Evolutionary conservation across 306 rosid species (phyloP), one percentile per base, ranked within the genome.

Genomic region (Begonia peltatifolia): DNA sequence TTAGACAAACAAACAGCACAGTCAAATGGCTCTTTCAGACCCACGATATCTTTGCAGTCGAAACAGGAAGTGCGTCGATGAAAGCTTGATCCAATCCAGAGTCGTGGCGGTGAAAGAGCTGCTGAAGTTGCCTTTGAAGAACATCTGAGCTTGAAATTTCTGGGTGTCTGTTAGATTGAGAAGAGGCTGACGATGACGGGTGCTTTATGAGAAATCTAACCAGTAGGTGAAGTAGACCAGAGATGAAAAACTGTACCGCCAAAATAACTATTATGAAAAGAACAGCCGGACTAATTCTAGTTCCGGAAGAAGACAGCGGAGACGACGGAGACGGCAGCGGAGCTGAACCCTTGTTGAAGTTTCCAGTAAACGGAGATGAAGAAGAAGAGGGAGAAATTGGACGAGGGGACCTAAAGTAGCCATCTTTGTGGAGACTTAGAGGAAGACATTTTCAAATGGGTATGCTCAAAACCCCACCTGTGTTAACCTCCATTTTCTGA

Each of bases 31-130:
- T 90, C 95, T 44, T 85, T 90, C 50, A 71, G 68, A 11, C 99
- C 99, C 65, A 85, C 92, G 11, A 90, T 83, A 67, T 90, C 99
- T 46, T 70, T 81, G 63, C 83, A 90, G 63, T 78, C 94, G 58
- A 90, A 65, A 90, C 99, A 66, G 99, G 99, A 53, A 90, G 90
- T 5, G 99, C 99, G 48, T 90, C 99, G 51, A 90, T 90, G 63
- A 83, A 90, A 60, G 95, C 87, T 55, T 90, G 99, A 79, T 90
- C 99, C 38, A 90, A 63, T 42, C 99, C 99, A 14, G 99, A 90
- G 57, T 90, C 99, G 60, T 90, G 99, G 11, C 86, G 92, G 50
- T 90, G 95, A 62, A 89, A 89, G 41, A 89, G 97, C 54, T 89
- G 97, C 49, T 89, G 97, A 0, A 89, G 83, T 73, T 89, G 99